phyloP scores from a whole-genome alignment of 495 filamentous ascomycete genomes.

The Aspergillus sclerotiicarbonarius region DNA sequence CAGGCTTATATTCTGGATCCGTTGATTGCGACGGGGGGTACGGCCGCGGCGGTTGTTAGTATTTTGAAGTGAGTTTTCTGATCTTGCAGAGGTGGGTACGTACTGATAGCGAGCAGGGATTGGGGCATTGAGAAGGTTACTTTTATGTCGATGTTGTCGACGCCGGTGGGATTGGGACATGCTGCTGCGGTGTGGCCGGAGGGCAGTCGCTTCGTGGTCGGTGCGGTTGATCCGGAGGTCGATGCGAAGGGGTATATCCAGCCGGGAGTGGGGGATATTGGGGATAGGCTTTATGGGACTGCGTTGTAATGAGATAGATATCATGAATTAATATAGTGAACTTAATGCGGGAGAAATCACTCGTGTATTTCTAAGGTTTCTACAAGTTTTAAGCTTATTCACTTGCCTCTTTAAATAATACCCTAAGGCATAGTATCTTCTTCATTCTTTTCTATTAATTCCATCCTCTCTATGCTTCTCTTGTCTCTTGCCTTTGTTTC shows the following conservation, averaged over 20 bases:
- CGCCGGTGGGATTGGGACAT: conserved; percentile 57
- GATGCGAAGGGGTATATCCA: conserved; percentile 76
- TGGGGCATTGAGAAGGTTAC: conserved; percentile 81
- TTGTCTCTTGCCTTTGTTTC: no score
- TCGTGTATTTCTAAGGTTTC: no score
- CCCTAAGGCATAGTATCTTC: no score
- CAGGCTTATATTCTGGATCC: conserved; percentile 78
- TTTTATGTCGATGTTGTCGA: conserved; percentile 68
- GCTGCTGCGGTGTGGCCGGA: conserved; percentile 71
- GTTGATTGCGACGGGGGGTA: conserved; percentile 87
- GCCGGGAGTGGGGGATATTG: conserved; percentile 84
- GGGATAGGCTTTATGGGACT: conserved; percentile 84
- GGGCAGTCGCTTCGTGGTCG: conserved; percentile 72
- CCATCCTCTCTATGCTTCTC: no score
- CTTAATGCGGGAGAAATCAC: no score
- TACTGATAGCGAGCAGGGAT: conserved; percentile 41
- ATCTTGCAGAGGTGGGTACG: background rate
- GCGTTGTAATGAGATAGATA: conserved; percentile 30
- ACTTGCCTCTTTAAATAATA: no score
- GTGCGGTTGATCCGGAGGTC: conserved; percentile 67
- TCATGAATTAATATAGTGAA: background rate
- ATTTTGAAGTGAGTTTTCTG: conserved; percentile 52
- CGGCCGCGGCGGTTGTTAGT: conserved; percentile 78
- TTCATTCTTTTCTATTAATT: no score
- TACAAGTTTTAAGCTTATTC: no score